These are phyloP conservation scores for Mangifera indica DNA, from an alignment of 345 rosid genomes.

Conservation along the genomic window DNA sequence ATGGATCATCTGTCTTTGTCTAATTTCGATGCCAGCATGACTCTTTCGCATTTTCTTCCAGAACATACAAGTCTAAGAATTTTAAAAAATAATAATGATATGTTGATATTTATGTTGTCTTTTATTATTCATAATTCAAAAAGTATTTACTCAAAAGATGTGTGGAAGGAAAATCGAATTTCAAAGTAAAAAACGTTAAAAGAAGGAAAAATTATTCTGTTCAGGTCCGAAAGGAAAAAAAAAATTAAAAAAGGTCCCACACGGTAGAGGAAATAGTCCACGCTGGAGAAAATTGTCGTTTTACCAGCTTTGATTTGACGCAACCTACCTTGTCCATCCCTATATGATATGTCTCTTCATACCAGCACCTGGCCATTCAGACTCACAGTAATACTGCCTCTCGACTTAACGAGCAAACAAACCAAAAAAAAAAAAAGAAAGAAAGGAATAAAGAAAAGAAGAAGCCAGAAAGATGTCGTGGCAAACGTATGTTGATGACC, in stretches of 20 bases:
- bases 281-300: neutral
- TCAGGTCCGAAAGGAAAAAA: neutral
- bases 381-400: neutral
- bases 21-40: neutral
- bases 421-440: neutral
- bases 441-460: neutral
- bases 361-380: too few species aligned
- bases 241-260: neutral
- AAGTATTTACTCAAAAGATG: too few species aligned
- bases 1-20: neutral
- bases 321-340: neutral
- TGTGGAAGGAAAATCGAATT: too few species aligned
- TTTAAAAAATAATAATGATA: too few species aligned
- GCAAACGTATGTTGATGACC: slow-evolving; percentile 49
- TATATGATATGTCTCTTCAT: too few species aligned
- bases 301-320: slow-evolving; percentile 20
- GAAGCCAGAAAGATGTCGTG: slow-evolving; percentile 39
- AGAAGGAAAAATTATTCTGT: neutral
- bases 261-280: neutral
- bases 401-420: neutral
- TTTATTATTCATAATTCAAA: too few species aligned
- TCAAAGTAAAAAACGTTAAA: neutral
- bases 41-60: neutral
- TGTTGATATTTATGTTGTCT: too few species aligned
- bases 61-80: too few species aligned